Conservation (phyloP, 164 flowering plant genomes). For the Chimonanthus salicifolius region DNA sequence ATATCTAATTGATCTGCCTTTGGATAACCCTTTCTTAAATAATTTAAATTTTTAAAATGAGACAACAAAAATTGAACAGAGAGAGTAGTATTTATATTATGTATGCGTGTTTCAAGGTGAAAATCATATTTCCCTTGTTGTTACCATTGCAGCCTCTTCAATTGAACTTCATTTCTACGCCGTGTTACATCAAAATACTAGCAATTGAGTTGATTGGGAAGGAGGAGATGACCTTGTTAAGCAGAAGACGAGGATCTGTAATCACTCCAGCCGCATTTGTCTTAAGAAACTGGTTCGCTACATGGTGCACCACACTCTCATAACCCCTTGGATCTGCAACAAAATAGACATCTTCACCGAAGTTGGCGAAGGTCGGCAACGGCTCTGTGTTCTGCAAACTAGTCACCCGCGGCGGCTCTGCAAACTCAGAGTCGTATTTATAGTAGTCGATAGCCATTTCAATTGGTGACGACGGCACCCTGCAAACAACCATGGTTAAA, state of each 20-base stretch:
- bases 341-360: conserved; percentile 71
- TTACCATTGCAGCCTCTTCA: no score
- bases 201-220: no score
- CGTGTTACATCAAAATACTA: no score
- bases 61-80: no score
- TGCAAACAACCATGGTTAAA: background rate
- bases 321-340: conserved; percentile 88
- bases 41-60: no score
- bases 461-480: conserved; percentile 25
- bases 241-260: conserved; percentile 56
- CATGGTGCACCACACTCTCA: conserved; percentile 51
- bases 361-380: conserved; percentile 69
- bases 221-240: conserved; percentile 52
- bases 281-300: conserved; percentile 62
- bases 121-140: no score
- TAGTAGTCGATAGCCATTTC: conserved; percentile 30
- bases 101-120: no score
- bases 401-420: conserved; percentile 41
- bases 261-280: conserved; percentile 50
- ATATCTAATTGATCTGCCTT: no score
- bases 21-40: no score
- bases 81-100: no score
- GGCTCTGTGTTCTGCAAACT: conserved; percentile 80
- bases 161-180: no score
- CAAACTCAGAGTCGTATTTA: conserved; percentile 32